Evolutionary conservation across 495 filamentous ascomycete species (phyloP).

Genomic region (Neurospora sp.): DNA sequence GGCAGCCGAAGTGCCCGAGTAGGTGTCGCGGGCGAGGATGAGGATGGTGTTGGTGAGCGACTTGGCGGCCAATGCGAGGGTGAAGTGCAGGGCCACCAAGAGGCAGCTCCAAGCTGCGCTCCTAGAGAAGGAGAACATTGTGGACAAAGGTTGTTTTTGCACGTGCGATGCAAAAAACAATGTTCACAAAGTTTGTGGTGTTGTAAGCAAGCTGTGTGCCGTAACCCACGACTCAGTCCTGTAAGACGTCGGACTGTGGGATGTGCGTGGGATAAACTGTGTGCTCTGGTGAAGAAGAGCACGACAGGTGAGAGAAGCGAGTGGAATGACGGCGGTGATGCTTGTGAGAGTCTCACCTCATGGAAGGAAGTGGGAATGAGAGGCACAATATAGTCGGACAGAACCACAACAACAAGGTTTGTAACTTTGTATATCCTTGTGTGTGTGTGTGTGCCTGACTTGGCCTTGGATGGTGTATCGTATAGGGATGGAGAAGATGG

Average conservation of each 20-base stretch:
- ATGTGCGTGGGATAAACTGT: not conserved
- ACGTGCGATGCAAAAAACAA: not conserved
- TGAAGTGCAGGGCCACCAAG: not conserved
- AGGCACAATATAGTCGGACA: not conserved
- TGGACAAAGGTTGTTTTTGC: not conserved
- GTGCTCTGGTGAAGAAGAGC: not conserved
- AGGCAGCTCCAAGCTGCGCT: not conserved
- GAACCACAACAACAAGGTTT: not conserved
- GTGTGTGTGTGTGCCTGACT: not conserved
- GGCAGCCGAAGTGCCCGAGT: constrained; percentile 35
- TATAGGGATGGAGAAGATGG: not conserved
- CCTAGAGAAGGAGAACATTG: not conserved
- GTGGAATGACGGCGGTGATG: not conserved
- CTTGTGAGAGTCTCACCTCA: not conserved
- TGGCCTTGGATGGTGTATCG: not conserved
- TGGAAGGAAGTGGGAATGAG: not conserved
- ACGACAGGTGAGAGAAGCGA: not conserved
- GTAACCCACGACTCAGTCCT: not conserved
- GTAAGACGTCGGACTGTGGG: not conserved
- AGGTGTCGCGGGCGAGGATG: constrained; percentile 44
- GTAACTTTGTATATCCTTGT: not conserved
- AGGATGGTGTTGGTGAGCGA: constrained; percentile 38
- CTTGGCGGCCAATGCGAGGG: constrained; percentile 6
- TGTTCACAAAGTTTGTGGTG: not conserved
- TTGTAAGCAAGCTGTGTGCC: not conserved